These are phyloP conservation scores for Yamadazyma olivae DNA, from an alignment of 805 yeast genomes.

Conservation along the genomic window DNA sequence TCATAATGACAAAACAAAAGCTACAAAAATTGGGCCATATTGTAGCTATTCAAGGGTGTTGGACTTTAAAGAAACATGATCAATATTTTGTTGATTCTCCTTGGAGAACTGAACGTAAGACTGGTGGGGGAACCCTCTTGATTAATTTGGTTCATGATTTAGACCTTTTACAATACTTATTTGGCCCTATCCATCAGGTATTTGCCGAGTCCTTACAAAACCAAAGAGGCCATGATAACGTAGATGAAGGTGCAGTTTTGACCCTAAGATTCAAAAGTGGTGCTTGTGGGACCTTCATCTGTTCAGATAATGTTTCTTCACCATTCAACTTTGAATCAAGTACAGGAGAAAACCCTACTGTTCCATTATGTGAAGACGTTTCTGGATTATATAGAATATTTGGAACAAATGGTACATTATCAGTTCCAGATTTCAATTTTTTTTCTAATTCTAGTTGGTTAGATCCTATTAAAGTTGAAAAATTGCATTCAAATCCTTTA, in stretches of 20 bases:
- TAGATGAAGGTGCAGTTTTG: conserved; percentile 39
- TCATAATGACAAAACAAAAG: conserved; percentile 29
- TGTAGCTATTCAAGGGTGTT: conserved; percentile 37
- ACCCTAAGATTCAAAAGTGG: conserved; percentile 31
- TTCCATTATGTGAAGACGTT: conserved; percentile 26
- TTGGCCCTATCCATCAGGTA: conserved; percentile 35
- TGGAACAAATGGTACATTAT: conserved; percentile 37
- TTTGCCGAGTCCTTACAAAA: conserved; percentile 33
- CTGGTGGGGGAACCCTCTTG: conserved; percentile 36
- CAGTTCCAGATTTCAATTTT: conserved; percentile 34
- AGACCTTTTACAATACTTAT: conserved; percentile 33
- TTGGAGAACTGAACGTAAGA: conserved; percentile 26
- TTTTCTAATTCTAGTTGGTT: conserved; percentile 19
- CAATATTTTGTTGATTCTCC: conserved; percentile 28
- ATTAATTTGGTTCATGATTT: conserved; percentile 39
- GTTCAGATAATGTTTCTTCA: conserved; percentile 35
- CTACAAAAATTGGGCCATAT: conserved; percentile 26
- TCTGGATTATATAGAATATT: conserved; percentile 35
- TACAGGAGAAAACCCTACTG: conserved; percentile 38
- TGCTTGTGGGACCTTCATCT: conserved; percentile 33
- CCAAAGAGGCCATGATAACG: conserved; percentile 26
- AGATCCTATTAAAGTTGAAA: conserved; percentile 9
- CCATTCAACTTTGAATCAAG: conserved; percentile 38
- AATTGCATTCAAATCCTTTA: conserved; percentile 6
- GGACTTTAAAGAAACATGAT: conserved; percentile 36